Evolutionary conservation across 1,139 yeast genomes (phyloP), one percentile per base, ranked within the genome.

Genomic region (Blastobotrys indianensis): DNA sequence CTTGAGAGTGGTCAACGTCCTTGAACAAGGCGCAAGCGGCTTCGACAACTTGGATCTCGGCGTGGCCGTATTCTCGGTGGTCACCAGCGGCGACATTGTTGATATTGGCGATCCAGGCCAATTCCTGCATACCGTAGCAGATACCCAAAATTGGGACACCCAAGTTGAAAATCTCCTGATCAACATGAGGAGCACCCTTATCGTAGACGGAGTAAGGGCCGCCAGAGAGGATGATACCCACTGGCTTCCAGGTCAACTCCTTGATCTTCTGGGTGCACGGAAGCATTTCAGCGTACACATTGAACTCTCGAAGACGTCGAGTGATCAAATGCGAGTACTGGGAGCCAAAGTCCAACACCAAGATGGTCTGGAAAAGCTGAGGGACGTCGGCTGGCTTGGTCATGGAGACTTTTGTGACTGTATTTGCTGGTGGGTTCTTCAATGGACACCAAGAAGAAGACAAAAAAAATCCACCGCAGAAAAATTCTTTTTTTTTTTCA

Each of bases 51-150:
- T 81, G 76, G 66, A 92, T 76, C 51, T 86, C 80, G 52, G 98
- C 96, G 45, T 95, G 96, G 51, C 99, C 99, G 67, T 92, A 92
- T 73, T 92, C 99, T 70, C 98, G 83, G 77, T 92, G 90, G 60
- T 87, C 95, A 66, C 97, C 96, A 69, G 96, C 84, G 49, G 86
- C 87, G 52, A 92, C 98, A 60, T 94, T 92, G 65, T 85, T 85
- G 17, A 32, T 37, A 65, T 96, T 95, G 68, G 86, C 87, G 64
- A 90, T 84, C 97, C 97, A 92, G 46, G 98, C 98, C 59, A 92
- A 74, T 71, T 94, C 98, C 75, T 92, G 99, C 92, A 92, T 85
- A 69, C 99, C 99, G 69, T 92, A 92, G 73, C 99, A 92, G 67
- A 92, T 94, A 62, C 99, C 99, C 59, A 92, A 75, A 63, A 92